Evolutionary conservation across 495 filamentous ascomycete genomes (phyloP).

Genomic region (Penicillium taxi): DNA sequence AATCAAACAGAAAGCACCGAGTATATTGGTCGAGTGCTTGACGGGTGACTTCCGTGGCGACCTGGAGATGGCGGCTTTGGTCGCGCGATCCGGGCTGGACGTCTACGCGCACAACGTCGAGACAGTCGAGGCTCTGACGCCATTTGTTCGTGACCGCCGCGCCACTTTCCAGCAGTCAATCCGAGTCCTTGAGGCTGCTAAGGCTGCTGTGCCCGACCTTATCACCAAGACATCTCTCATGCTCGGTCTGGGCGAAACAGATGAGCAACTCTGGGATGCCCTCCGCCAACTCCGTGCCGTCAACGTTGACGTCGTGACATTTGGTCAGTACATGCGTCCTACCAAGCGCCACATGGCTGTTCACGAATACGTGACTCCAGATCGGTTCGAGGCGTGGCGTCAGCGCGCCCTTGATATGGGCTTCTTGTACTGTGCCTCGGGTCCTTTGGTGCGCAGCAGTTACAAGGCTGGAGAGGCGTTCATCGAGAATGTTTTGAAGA

Average conservation of each 20-base stretch:
- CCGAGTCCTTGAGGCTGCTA: conserved; percentile 71
- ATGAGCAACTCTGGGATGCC: conserved; percentile 77
- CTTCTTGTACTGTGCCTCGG: conserved; percentile 92
- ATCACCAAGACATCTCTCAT: conserved; percentile 98
- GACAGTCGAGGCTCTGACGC: conserved; percentile 85
- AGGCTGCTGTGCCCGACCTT: conserved; percentile 61
- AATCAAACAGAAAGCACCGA: conserved; percentile 84
- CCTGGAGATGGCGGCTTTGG: conserved; percentile 68
- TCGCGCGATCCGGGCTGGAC: conserved; percentile 82
- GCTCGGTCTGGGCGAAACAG: conserved; percentile 89
- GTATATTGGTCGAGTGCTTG: conserved; percentile 86
- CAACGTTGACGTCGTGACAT: conserved; percentile 89
- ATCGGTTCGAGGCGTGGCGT: conserved; percentile 83
- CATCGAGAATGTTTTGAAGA: conserved; percentile 95
- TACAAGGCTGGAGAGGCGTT: conserved; percentile 98
- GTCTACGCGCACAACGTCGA: conserved; percentile 98
- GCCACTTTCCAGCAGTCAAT: conserved; percentile 85
- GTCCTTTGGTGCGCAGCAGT: conserved; percentile 82
- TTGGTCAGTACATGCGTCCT: conserved; percentile 98
- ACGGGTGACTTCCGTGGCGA: conserved; percentile 86
- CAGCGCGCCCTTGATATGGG: conserved; percentile 87
- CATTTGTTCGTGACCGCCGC: conserved; percentile 79
- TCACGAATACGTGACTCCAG: conserved; percentile 85
- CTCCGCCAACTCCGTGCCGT: conserved; percentile 70
- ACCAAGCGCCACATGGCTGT: conserved; percentile 97